Evolutionary conservation across 208 protist species (phyloP), one percentile per base, ranked within the genome.

Genomic region (Trypanosoma vivax): DNA sequence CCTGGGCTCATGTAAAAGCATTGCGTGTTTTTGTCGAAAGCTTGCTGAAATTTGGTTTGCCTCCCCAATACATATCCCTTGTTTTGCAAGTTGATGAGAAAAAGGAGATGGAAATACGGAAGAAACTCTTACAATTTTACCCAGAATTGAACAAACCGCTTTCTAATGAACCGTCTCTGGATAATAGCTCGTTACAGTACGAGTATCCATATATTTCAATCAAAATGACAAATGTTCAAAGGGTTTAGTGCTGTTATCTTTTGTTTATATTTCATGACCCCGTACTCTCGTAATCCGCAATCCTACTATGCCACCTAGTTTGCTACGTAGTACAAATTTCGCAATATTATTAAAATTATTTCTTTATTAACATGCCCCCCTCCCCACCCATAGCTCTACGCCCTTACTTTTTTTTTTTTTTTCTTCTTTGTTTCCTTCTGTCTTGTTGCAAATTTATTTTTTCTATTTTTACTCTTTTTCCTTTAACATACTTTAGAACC

Each of bases 1-100:
- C 83, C 9, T 97, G 92, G 90, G 88, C 96, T 38, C 90, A 97
- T 56, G 49, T 94, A 28, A 97, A 97, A 50, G 85, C 84, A 1
- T 60, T 97, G 9, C 75, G 89, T 33, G 70, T 94, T 2, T 97
- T 96, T 83, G 86, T 96, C 31, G 92, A 97, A 51, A 75, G 83
- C 6, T 38, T 97, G 1, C 68, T 97, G 3, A 85, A 82, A 38
- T 97, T 88, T 64, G 92, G 89, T 4, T 79, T 95, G 23, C 92
- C 92, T 11, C 78, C 87, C 1, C 74, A 75, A 6, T 97, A 88
- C 46, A 87, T 90, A 56, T 71, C 80, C 16, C 67, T 95, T 25
- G 74, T 95, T 9, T 21, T 96, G 25, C 79, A 88, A 28, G 72
- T 87, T 2, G 66, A 80, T 19, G 50, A 52, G 3, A 72, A 74